These are phyloP conservation scores for Capillidium heterosporum DNA, from an alignment of 371 early-diverging fungal genomes.

Conservation along the genomic window DNA sequence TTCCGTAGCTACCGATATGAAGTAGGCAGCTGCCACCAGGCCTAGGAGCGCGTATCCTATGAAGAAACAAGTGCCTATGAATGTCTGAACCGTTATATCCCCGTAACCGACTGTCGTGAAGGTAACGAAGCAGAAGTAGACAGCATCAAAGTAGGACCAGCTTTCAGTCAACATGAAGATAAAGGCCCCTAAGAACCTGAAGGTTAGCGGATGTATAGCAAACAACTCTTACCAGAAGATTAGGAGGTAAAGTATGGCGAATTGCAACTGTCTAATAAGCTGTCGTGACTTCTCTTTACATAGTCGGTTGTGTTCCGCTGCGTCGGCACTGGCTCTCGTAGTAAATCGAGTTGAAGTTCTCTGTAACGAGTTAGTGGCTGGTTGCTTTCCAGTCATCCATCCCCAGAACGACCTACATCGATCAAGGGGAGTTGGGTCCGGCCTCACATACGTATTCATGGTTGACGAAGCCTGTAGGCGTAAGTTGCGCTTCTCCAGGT, in stretches of 20 bases:
- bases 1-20: constrained; percentile 4
- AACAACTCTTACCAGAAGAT: constrained; percentile 3
- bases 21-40: not conserved
- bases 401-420: not conserved
- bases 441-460: too few relatives aligned
- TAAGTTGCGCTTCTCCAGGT: not conserved
- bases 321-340: not conserved
- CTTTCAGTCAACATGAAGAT: not conserved
- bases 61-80: not conserved
- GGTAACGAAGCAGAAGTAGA: constrained; percentile 6
- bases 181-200: constrained; percentile 5
- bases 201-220: not conserved
- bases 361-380: too few relatives aligned
- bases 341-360: not conserved
- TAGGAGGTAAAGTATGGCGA: not conserved
- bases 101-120: constrained; percentile 8
- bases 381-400: not conserved
- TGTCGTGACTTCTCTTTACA: not conserved
- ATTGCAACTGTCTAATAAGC: not conserved
- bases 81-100: not conserved
- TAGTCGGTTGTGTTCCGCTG: not conserved
- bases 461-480: too few relatives aligned
- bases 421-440: too few relatives aligned
- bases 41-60: constrained; percentile 1
- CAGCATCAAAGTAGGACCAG: constrained; percentile 6